Conservation (phyloP, 73 alveolate genomes). For the Paramecium tetraurelia region DNA sequence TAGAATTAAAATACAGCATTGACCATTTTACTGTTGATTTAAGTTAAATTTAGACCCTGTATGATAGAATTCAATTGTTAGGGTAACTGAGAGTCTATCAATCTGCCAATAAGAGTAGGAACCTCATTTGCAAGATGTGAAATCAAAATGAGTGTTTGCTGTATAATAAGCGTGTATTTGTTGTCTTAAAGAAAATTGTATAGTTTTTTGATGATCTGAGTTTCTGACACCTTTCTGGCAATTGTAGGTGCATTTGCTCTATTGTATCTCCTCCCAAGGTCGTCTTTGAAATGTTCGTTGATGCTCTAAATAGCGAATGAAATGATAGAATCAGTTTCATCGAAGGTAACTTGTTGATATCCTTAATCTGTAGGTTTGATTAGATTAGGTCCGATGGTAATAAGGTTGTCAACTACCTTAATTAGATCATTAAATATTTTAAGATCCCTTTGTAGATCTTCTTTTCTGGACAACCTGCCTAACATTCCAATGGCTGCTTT, state of each 20-base stretch:
- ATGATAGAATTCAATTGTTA: not conserved
- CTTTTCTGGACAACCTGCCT: slow-evolving; percentile 19
- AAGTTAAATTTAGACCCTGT: not conserved
- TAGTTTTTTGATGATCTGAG: not conserved
- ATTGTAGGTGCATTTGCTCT: slow-evolving; percentile 43
- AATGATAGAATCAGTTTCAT: not conserved
- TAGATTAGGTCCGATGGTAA: not conserved
- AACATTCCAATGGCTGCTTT: not conserved
- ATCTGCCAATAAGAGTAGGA: slow-evolving; percentile 13
- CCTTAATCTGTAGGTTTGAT: slow-evolving; percentile 1
- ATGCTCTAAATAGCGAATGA: not conserved
- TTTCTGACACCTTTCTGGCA: slow-evolving; percentile 38
- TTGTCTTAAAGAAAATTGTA: not conserved
- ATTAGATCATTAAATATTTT: slow-evolving; percentile 12
- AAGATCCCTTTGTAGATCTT: not conserved
- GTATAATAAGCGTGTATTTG: not conserved
- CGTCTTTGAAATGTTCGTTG: slow-evolving; percentile 13
- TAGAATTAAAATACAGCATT: not conserved
- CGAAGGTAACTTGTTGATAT: not conserved
- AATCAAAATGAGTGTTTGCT: not conserved
- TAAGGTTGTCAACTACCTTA: not conserved
- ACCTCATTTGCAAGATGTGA: slow-evolving; percentile 37
- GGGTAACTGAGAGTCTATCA: slow-evolving; percentile 18
- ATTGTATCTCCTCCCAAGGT: not conserved
- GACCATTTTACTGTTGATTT: not conserved